Conservation (phyloP, 768 basidiomycete genomes). For the Imleria badia region DNA sequence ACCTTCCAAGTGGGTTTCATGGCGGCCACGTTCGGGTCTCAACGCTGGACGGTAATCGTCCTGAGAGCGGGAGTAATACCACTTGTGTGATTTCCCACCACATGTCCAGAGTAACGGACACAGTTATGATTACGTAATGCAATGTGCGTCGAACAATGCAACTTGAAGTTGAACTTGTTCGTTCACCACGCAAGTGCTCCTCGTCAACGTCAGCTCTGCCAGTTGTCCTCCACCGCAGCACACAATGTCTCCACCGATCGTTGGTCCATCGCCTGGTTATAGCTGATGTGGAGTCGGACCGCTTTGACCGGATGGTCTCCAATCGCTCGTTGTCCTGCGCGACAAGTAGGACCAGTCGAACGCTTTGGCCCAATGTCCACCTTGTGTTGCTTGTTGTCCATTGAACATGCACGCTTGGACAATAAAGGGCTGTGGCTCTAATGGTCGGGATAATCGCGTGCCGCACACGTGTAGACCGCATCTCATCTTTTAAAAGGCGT, state of each 20-base stretch:
- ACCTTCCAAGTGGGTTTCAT: slow-evolving; percentile 1
- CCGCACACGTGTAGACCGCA: slow-evolving; percentile 31
- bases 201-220: background rate
- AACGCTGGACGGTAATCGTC: background rate
- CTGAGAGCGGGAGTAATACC: background rate
- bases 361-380: slow-evolving; percentile 12
- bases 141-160: background rate
- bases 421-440: slow-evolving; percentile 8
- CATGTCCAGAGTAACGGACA: background rate
- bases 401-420: slow-evolving; percentile 18
- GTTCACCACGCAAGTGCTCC: background rate
- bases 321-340: background rate
- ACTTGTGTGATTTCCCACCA: slow-evolving; percentile 5
- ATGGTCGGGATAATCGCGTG: slow-evolving; percentile 32
- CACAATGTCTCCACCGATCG: background rate
- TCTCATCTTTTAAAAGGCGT: slow-evolving; percentile 32
- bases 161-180: slow-evolving; percentile 2
- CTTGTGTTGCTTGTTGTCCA: background rate
- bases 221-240: background rate
- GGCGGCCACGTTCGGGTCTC: background rate
- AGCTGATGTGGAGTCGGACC: too few relatives aligned
- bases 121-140: slow-evolving; percentile 12
- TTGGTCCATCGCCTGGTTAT: background rate
- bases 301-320: slow-evolving; percentile 10
- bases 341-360: background rate